Evolutionary conservation across 495 filamentous ascomycete genomes (phyloP), one percentile per base, ranked within the genome.

Genomic region (Penicillium bialowiezense): DNA sequence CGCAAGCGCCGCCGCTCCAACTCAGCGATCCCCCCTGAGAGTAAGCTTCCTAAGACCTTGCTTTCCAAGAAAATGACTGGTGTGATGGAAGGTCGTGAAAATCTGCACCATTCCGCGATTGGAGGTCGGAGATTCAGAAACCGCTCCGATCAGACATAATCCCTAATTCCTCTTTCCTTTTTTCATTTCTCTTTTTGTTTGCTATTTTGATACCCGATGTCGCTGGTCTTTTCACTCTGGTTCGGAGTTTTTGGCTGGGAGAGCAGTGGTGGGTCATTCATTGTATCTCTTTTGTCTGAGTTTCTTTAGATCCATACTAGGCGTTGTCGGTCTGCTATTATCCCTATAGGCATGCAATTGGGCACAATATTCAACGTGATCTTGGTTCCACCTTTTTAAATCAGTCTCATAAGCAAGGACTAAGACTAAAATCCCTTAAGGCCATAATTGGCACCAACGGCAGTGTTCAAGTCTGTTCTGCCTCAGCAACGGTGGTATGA

Each of bases 1-100:
- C 70, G 79, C 51, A 82, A 82, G 40, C 75, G 70, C n/a, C 74
- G 74, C 46, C 72, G 76, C 46, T 77, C 78, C 15, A 66, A 63
- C 42, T 60, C 68, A 20, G 60, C 55, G 18, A 53, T 24, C 9
- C 18, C 20, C 2, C 6, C 43, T 5, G 32, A 36, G 3, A 35
- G 20, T 2, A 45, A 45, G 10, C 31, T 45, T 14, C 43, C 43
- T n/a, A 45, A 45, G 13, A 45, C 43, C 2, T 60, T 68, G 55
- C 54, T 71, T 1, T 76, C 70, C 54, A 80, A 76, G 59, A 60
- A 54, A 34, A 67, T 70, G 64, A 56, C 42, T 38, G 67, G 36
- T 50, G 75, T 64, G 68, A 67, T 45, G 61, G 83, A 84, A 36
- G 85, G 82, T 7, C 68, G 78, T 19, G 84, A 87, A 60, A 88